Evolutionary conservation across 2,329 filamentous ascomycete genomes (phyloP), one percentile per base, ranked within the genome.

Genomic region (Cordyceps fumosorosea): DNA sequence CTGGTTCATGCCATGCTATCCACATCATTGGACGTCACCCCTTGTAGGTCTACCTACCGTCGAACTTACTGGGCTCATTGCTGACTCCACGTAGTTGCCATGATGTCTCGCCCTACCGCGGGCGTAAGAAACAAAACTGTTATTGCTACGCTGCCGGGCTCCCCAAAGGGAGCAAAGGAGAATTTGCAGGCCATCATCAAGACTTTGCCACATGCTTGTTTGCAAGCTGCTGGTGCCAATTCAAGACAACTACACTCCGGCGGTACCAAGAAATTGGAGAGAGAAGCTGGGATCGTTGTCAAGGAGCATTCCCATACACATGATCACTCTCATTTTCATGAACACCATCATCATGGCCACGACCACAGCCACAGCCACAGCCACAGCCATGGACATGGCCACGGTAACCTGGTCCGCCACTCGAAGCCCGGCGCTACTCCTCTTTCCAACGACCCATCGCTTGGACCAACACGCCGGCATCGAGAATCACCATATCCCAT

Each of bases 1-100:
- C 80, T 99, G 56, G 89, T 97, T n/a, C 93, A 99, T 76, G 92
- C 87, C 66, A 99, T 99, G 93, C 80, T 99, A 48, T 82, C 92
- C 6, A 81, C 90, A 22, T 98, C 93, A 0, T 78, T 96, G 18
- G 80, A 85, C 50, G 86, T 98, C 40, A 99, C 95, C 3, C 93
- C 93, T 53, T 99, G 92, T 96, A 78, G 78, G 89, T 76, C 47
- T 61, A 24, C n/a, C 10, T 12, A 22, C 29, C 29, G 8, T 29
- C 24, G 11, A 7, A 11, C 20, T 4, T 16, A 12, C 34, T 8
- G 10, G 60, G 44, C 2, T 29, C 57, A 69, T 53, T 66, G 44
- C 67, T 74, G 62, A 75, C 54, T 14, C 56, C n/a, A 2, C 54
- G 20, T 57, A 96, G 92, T 99, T 76, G 95, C 95, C 51, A 88